A percentile compares a stretch with the other conserved stretches of the same genome.
These are phyloP conservation scores for Colletotrichum somersetense DNA, from an alignment of 2,329 filamentous ascomycete genomes.

Conservation along the genomic window DNA sequence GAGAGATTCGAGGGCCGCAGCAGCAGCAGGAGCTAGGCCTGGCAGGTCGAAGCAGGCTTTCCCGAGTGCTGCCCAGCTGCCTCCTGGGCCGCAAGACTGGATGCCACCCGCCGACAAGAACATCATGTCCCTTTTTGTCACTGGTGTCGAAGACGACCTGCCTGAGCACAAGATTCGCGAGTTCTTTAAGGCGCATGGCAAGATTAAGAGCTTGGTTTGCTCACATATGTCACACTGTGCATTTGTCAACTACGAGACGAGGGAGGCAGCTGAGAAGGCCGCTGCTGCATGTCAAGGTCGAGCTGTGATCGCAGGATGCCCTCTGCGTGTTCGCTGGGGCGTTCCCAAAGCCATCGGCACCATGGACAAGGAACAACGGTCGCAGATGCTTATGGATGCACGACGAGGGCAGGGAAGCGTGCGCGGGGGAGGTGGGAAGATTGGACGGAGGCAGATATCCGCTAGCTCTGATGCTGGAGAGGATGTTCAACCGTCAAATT, in stretches of 20 bases:
- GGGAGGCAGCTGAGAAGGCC: slow-evolving; percentile 87
- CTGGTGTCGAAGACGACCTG: slow-evolving; percentile 94
- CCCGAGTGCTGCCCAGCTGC: slow-evolving; percentile 78
- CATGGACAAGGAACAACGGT: slow-evolving; percentile 87
- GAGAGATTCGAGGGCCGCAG: slow-evolving; percentile 69
- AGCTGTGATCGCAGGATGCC: slow-evolving; percentile 91
- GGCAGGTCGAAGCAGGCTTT: slow-evolving; percentile 69
- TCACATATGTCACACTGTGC: slow-evolving; percentile 98
- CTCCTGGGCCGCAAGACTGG: slow-evolving; percentile 87
- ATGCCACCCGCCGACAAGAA: slow-evolving; percentile 85
- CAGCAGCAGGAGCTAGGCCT: slow-evolving; percentile 62
- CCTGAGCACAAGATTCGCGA: slow-evolving; percentile 92
- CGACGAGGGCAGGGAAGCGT: slow-evolving; percentile 57
- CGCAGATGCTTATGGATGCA: slow-evolving; percentile 84
- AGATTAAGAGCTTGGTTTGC: slow-evolving; percentile 92
- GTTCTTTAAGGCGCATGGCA: slow-evolving; percentile 90
- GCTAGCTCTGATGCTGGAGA: slow-evolving; percentile 13
- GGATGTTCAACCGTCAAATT: slow-evolving; percentile 37
- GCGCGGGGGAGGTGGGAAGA: slow-evolving; percentile 44
- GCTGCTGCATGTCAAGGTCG: slow-evolving; percentile 87
- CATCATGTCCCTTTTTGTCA: slow-evolving; percentile 94
- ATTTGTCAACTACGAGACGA: slow-evolving; percentile 92
- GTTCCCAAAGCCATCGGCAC: slow-evolving; percentile 91
- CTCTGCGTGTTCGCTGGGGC: slow-evolving; percentile 91
- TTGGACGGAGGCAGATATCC: slow-evolving; percentile 36